These are phyloP conservation scores for Microcyclosporella mali DNA, from an alignment of 2,329 filamentous ascomycete genomes.

Conservation along the genomic window DNA sequence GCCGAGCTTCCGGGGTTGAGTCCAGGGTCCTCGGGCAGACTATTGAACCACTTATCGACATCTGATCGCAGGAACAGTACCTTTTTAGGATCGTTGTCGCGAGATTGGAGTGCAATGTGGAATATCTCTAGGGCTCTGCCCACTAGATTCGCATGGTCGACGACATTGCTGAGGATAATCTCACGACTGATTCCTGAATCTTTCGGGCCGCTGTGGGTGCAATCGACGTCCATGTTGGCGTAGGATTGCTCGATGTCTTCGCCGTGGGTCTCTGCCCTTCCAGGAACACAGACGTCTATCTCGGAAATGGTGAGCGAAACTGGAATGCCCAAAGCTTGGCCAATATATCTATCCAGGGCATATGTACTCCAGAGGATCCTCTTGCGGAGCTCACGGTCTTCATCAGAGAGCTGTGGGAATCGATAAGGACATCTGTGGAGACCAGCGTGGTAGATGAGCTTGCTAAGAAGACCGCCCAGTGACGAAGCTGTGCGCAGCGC, in stretches of 20 bases:
- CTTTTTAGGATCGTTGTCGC: slow-evolving; percentile 14
- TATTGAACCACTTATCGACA: slow-evolving; percentile 24
- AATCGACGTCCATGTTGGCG: neutral
- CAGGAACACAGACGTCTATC: slow-evolving; percentile 36
- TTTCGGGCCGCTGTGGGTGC: too few relatives aligned
- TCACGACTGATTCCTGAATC: slow-evolving; percentile 10
- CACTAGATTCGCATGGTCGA: slow-evolving; percentile 20
- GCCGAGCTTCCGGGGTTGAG: slow-evolving; percentile 12
- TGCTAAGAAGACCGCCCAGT: slow-evolving; percentile 43
- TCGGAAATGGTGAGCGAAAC: slow-evolving; percentile 34
- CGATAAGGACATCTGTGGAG: slow-evolving; percentile 49
- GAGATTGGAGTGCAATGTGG: slow-evolving; percentile 18
- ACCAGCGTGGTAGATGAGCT: slow-evolving; percentile 46
- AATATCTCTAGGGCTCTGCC: slow-evolving; percentile 21
- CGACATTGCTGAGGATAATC: slow-evolving; percentile 20
- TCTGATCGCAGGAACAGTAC: slow-evolving; percentile 20
- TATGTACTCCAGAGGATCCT: slow-evolving; percentile 40
- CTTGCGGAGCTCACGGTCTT: slow-evolving; percentile 33
- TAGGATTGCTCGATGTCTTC: neutral
- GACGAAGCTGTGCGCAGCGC: slow-evolving; percentile 46
- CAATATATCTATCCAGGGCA: slow-evolving; percentile 35
- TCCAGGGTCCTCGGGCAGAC: slow-evolving; percentile 18
- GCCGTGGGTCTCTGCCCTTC: slow-evolving; percentile 25
- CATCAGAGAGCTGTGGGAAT: slow-evolving; percentile 31
- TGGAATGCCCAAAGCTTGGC: slow-evolving; percentile 35